Evolutionary conservation across 1,139 yeast species (phyloP).

Genomic region (Kurtzmaniella quercitrusa): DNA sequence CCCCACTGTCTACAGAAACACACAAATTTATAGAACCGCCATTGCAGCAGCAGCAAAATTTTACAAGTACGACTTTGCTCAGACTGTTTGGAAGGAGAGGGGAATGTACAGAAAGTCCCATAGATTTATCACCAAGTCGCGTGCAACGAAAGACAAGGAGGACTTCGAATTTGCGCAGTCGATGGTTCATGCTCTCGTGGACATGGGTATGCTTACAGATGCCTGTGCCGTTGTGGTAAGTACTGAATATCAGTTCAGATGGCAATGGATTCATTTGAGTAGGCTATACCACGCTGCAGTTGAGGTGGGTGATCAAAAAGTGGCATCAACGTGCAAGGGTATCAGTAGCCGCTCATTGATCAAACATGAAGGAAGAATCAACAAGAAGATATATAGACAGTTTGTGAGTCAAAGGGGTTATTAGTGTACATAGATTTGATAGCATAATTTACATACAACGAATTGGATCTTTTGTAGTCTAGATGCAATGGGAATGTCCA

Average conservation of each 20-base stretch:
- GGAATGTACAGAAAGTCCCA: conserved; percentile 63
- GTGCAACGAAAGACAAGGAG: conserved; percentile 35
- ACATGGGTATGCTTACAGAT: conserved; percentile 54
- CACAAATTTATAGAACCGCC: conserved; percentile 56
- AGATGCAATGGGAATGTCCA: too few relatives aligned
- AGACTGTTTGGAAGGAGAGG: conserved; percentile 69
- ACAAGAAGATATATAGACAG: conserved; percentile 27
- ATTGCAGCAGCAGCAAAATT: conserved; percentile 62
- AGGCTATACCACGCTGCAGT: conserved; percentile 44
- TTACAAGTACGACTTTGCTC: conserved; percentile 53
- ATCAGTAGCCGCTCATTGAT: conserved; percentile 32
- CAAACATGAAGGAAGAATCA: conserved; percentile 37
- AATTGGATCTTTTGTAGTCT: too few relatives aligned
- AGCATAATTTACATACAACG: background rate
- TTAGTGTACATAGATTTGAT: conserved; percentile 9
- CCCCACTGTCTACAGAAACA: conserved; percentile 39
- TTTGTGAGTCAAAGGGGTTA: conserved; percentile 31
- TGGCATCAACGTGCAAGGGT: conserved; percentile 33
- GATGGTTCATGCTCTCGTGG: conserved; percentile 54
- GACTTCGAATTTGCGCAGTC: conserved; percentile 70
- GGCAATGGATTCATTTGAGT: conserved; percentile 62
- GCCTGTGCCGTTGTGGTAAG: conserved; percentile 66
- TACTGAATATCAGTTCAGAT: conserved; percentile 63
- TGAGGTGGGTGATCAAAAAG: conserved; percentile 43
- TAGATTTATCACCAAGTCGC: conserved; percentile 37